Conservation (phyloP, 768 basidiomycete species). For the Postia placenta region DNA sequence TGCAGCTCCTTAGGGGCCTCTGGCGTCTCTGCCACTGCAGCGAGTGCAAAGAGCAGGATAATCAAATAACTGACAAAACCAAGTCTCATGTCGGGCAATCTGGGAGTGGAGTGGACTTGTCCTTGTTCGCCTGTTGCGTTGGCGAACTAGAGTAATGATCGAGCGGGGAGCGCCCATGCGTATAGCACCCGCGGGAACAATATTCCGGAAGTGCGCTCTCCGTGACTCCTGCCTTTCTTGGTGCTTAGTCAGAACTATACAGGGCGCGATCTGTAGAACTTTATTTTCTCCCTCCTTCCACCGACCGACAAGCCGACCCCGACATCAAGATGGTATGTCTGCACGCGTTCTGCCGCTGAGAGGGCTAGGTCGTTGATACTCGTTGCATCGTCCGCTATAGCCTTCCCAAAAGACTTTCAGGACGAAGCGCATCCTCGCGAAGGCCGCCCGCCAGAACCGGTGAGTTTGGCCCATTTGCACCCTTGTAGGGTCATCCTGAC, state of each 20-base stretch:
- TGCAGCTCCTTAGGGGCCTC: slow-evolving; percentile 49
- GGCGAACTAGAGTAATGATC: no score
- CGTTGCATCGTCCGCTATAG: slow-evolving; percentile 44
- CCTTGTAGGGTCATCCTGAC: not conserved
- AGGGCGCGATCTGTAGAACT: slow-evolving; percentile 19
- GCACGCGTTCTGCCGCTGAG: not conserved
- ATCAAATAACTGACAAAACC: slow-evolving; percentile 40
- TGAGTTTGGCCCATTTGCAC: slow-evolving; percentile 25
- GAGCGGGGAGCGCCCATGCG: not conserved
- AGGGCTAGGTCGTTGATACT: slow-evolving; percentile 20
- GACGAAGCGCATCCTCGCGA: slow-evolving; percentile 95
- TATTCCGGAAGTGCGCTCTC: not conserved
- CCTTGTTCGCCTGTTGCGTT: no score
- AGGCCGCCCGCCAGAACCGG: slow-evolving; percentile 95
- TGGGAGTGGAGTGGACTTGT: not conserved
- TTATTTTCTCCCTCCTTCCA: slow-evolving; percentile 23
- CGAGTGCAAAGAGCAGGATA: slow-evolving; percentile 40
- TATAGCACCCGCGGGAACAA: slow-evolving; percentile 6
- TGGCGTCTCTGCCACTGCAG: slow-evolving; percentile 39
- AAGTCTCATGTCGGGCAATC: not conserved
- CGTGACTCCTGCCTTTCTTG: no score
- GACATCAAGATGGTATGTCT: slow-evolving; percentile 25
- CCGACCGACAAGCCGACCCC: slow-evolving; percentile 20
- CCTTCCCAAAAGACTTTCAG: slow-evolving; percentile 99
- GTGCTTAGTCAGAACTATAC: slow-evolving; percentile 29